Conservation (phyloP, 306 rosid genomes). For the Cucumis sativus region Cucumber_9930_V3 NC_026660.2:15705001-15705500, state of each 20-base stretch:
- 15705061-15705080: constrained; percentile 53
- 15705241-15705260: neutral
- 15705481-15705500: constrained; percentile 75
- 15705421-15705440: neutral
- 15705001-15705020: neutral
- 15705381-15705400: too few relatives aligned
- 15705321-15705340: neutral
- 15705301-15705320: neutral
- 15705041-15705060: constrained; percentile 47
- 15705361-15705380: too few relatives aligned
- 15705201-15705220: constrained; percentile 52
- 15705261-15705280: neutral
- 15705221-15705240: constrained; percentile 17
- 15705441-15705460: too few relatives aligned
- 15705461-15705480: constrained; percentile 12
- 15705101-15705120: constrained; percentile 81
- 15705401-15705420: neutral
- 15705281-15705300: neutral
- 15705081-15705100: constrained; percentile 57
- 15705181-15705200: constrained; percentile 59
- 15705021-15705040: neutral
- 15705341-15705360: neutral
- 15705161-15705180: constrained; percentile 52
- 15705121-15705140: constrained; percentile 71
- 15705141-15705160: constrained; percentile 84